Percentiles rank a stretch among this genome's conserved stretches.
These are phyloP conservation scores for Saccharum officinarum DNA, from an alignment of 176 grass and related monocot genomes.

Conservation along the genomic window DNA sequence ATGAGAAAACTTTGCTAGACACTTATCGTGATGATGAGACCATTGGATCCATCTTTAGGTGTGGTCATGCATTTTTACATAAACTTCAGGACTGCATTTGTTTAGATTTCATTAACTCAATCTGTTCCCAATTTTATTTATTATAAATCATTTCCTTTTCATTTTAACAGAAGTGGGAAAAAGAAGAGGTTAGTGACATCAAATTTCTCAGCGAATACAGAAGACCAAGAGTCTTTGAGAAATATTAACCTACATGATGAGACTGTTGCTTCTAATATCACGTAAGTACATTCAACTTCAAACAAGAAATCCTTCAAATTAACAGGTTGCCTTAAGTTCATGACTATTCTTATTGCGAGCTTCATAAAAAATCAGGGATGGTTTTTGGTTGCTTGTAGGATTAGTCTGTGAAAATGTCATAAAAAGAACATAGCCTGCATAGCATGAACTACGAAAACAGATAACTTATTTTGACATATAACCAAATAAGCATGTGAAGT, in stretches of 20 bases:
- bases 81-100: background rate
- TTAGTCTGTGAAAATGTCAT: background rate
- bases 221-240: slow-evolving; percentile 25
- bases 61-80: slow-evolving; percentile 29
- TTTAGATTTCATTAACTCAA: background rate
- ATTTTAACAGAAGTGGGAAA: slow-evolving; percentile 40
- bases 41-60: slow-evolving; percentile 64
- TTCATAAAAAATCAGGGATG: background rate
- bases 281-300: slow-evolving; percentile 40
- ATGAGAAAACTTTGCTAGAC: slow-evolving; percentile 36
- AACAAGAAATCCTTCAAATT: background rate
- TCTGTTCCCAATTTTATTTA: background rate
- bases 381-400: background rate
- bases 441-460: background rate
- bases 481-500: slow-evolving; percentile 8
- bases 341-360: background rate
- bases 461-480: background rate
- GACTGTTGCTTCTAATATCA: slow-evolving; percentile 23
- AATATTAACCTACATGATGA: background rate
- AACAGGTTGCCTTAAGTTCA: background rate
- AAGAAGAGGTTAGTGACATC: slow-evolving; percentile 37
- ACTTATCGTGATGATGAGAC: slow-evolving; percentile 53
- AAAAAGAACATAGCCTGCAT: background rate
- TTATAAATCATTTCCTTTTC: background rate
- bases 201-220: slow-evolving; percentile 20